Percentiles rank a stretch among this genome's conserved stretches.
phyloP scores from a whole-genome alignment of 1,139 yeast species.

The Scheffersomyces titani region DNA sequence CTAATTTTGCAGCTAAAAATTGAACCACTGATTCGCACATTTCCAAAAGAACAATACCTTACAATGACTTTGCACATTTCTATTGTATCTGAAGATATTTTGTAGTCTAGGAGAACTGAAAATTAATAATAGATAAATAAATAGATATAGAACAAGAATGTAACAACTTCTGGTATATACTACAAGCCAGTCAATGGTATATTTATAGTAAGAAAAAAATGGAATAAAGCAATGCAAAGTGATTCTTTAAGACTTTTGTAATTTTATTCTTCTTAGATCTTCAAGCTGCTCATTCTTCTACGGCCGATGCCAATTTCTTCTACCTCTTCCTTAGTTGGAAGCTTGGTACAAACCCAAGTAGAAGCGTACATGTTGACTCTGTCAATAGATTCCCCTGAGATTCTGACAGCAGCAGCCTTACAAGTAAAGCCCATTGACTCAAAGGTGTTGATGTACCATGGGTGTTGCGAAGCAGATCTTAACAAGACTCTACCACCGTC shows the following conservation, averaged over 20 bases:
- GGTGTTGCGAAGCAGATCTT: conserved; percentile 70
- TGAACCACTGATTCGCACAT: not conserved
- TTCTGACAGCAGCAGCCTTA: conserved; percentile 68
- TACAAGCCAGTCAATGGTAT: conserved; percentile 1
- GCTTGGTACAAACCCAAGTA: conserved; percentile 78
- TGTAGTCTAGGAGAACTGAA: not conserved
- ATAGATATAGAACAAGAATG: not conserved
- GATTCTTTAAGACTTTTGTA: not conserved
- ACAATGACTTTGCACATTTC: too few relatives aligned
- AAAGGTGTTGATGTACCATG: conserved; percentile 76
- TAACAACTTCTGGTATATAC: not conserved
- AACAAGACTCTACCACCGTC: conserved; percentile 74
- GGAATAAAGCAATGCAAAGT: conserved; percentile 2
- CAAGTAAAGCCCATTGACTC: conserved; percentile 68
- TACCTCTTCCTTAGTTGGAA: conserved; percentile 13
- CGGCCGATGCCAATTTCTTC: conserved; percentile 13
- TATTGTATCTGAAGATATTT: not conserved
- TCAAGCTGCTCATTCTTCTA: conserved; percentile 43
- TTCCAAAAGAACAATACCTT: too few relatives aligned
- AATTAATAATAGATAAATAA: not conserved
- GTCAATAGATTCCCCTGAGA: conserved; percentile 65
- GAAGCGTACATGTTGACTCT: conserved; percentile 87
- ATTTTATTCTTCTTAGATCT: conserved; percentile 20
- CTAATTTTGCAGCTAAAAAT: not conserved
- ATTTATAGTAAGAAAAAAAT: not conserved